A percentile compares a stretch with the other conserved stretches of the same genome.
Evolutionary conservation across 1,284 basidiomycete genomes (phyloP).

Genomic region (Apiotrichum gamsii): DNA sequence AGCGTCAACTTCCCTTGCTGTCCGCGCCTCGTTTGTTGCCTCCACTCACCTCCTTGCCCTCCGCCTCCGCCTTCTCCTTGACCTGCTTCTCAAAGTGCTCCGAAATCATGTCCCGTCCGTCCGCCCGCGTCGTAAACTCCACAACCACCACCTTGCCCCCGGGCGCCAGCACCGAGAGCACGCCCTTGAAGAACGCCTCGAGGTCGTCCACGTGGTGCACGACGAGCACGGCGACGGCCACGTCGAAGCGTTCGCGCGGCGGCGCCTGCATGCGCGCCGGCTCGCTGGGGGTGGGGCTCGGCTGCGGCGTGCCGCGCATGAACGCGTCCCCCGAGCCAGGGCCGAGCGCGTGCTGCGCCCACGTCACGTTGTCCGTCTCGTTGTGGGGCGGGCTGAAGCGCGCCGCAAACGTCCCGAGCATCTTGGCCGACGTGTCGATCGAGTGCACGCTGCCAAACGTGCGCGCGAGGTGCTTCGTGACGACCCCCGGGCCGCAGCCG

Average conservation of each 20-base stretch:
- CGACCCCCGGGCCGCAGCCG: slow-evolving; percentile 34
- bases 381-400: slow-evolving; percentile 4
- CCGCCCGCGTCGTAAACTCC: slow-evolving; percentile 22
- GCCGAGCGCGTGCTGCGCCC: slow-evolving; percentile 20
- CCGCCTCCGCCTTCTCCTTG: background rate
- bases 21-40: background rate
- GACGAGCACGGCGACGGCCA: slow-evolving; percentile 32
- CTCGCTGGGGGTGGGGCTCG: slow-evolving; percentile 16
- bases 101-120: slow-evolving; percentile 6
- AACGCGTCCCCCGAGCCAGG: slow-evolving; percentile 12
- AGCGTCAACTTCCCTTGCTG: background rate
- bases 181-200: slow-evolving; percentile 23
- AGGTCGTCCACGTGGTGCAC: slow-evolving; percentile 37
- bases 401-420: slow-evolving; percentile 25
- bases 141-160: slow-evolving; percentile 32
- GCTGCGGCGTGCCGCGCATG: slow-evolving; percentile 6
- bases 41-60: background rate
- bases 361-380: slow-evolving; percentile 8
- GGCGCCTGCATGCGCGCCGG: slow-evolving; percentile 15
- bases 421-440: slow-evolving; percentile 31
- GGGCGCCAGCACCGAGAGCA: slow-evolving; percentile 15
- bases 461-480: slow-evolving; percentile 25
- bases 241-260: slow-evolving; percentile 23
- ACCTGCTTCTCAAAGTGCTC: background rate
- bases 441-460: slow-evolving; percentile 28